Evolutionary conservation across 2,329 filamentous ascomycete species (phyloP).

Genomic region (Clonostachys sp.): DNA sequence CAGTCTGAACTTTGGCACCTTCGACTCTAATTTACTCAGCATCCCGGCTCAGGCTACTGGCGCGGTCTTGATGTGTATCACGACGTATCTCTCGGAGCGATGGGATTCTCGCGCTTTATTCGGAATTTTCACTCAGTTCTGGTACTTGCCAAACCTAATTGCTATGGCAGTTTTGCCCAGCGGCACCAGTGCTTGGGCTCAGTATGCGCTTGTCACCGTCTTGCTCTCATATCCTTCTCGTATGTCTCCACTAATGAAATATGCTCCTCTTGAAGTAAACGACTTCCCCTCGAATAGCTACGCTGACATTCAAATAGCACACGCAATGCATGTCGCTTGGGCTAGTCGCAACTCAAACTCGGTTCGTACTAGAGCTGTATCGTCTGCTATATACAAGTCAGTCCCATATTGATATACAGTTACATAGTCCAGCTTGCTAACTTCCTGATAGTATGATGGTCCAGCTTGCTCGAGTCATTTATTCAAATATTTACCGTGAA

Average conservation of each 20-base stretch:
- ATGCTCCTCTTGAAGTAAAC: no score
- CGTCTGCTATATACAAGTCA: slow-evolving; percentile 56
- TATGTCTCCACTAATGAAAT: not conserved
- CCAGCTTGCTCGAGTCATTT: slow-evolving; percentile 34
- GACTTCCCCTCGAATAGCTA: no score
- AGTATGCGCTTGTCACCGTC: slow-evolving; percentile 33
- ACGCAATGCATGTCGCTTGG: slow-evolving; percentile 39
- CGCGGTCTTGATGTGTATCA: slow-evolving; percentile 28
- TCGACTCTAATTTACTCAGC: slow-evolving; percentile 58
- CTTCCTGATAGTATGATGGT: slow-evolving; percentile 28
- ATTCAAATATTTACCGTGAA: slow-evolving; percentile 30
- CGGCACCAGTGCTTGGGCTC: slow-evolving; percentile 24
- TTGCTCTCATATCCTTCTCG: slow-evolving; percentile 28
- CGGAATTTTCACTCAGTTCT: slow-evolving; percentile 48
- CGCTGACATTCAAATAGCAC: not conserved
- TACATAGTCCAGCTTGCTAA: not conserved
- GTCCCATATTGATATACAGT: not conserved
- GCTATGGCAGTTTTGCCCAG: slow-evolving; percentile 36
- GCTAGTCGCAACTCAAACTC: slow-evolving; percentile 53
- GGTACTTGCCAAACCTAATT: slow-evolving; percentile 55
- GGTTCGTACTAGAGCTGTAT: slow-evolving; percentile 57
- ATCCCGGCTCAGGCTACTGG: slow-evolving; percentile 48
- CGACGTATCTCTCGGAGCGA: slow-evolving; percentile 29
- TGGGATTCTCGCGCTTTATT: slow-evolving; percentile 14
- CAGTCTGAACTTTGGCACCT: slow-evolving; percentile 24